These are phyloP conservation scores for Paramecium tetraurelia DNA, from an alignment of 73 alveolate species.

Conservation along the genomic window DNA sequence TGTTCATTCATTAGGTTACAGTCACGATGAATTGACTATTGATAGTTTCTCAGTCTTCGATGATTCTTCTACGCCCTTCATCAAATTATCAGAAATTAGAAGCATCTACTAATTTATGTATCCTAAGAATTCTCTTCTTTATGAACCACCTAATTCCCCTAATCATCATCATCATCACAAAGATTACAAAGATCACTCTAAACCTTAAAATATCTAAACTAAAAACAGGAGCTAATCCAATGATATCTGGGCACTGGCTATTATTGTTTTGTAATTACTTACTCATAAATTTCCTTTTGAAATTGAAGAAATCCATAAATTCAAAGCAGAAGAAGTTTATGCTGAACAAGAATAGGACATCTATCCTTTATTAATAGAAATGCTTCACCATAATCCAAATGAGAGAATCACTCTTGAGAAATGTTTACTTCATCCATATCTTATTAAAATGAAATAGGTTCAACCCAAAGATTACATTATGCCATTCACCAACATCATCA, in stretches of 20 bases:
- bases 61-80: not conserved
- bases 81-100: not conserved
- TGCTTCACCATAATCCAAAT: not conserved
- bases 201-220: not conserved
- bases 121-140: not conserved
- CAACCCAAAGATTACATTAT: not conserved
- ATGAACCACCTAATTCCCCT: not conserved
- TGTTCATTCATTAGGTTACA: not conserved
- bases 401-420: not conserved
- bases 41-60: constrained; percentile 1
- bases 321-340: not conserved
- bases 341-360: not conserved
- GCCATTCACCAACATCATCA: not conserved
- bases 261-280: not conserved
- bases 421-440: not conserved
- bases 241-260: not conserved
- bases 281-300: not conserved
- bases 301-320: not conserved
- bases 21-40: constrained; percentile 7
- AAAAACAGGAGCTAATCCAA: not conserved
- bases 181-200: not conserved
- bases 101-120: not conserved
- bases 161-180: not conserved
- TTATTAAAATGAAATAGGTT: not conserved
- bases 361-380: not conserved